These are phyloP conservation scores for Pulveroboletus sp. DNA, from an alignment of 768 basidiomycete species.

Conservation along the genomic window DNA sequence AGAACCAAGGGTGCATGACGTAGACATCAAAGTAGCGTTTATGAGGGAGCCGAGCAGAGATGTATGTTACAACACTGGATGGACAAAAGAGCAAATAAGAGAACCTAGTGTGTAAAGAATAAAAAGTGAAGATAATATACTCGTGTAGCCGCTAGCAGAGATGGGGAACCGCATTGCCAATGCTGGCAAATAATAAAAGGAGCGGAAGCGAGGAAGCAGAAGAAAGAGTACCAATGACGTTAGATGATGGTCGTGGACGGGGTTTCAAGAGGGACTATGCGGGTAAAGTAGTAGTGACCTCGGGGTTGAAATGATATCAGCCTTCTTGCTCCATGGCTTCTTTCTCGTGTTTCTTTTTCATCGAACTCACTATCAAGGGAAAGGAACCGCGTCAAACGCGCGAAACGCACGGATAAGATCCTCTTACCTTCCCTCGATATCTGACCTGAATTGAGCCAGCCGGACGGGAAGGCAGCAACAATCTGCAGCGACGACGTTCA, in stretches of 20 bases:
- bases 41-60: not conserved
- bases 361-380: conserved; percentile 59
- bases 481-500: conserved; percentile 41
- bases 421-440: conserved; percentile 79
- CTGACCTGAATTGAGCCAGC: conserved; percentile 84
- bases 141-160: not conserved
- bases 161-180: not conserved
- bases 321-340: conserved; percentile 62
- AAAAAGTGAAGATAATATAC: conserved; percentile 18
- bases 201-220: not conserved
- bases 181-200: not conserved
- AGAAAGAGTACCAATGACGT: conserved; percentile 16
- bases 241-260: conserved; percentile 7
- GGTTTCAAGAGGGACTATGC: not conserved
- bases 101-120: conserved; percentile 15
- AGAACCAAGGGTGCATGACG: no score
- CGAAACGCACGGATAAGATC: not conserved
- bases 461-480: conserved; percentile 73
- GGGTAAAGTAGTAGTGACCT: not conserved
- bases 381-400: not conserved
- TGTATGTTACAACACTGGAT: conserved; percentile 4
- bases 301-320: conserved; percentile 7
- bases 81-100: conserved; percentile 3
- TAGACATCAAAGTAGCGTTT: no score
- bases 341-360: conserved; percentile 79